Conservation (phyloP, 306 rosid species). For the Acacia acuminata region DNA sequence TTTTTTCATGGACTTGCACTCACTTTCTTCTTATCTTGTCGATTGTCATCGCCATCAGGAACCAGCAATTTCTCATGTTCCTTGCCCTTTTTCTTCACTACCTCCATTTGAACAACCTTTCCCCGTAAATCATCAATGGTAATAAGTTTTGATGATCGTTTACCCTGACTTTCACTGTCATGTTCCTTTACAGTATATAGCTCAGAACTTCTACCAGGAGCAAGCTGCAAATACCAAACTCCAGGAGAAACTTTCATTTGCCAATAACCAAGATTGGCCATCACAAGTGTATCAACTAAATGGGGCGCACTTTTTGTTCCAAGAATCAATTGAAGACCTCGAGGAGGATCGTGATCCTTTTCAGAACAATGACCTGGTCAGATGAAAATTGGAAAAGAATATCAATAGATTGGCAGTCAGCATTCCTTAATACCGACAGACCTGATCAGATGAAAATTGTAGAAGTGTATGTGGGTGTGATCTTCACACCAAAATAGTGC, state of each 20-base stretch:
- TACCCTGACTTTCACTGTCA: slow-evolving; percentile 55
- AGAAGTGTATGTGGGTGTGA: neutral
- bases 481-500: neutral
- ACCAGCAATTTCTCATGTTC: slow-evolving; percentile 83
- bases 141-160: slow-evolving; percentile 69
- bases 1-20: slow-evolving; percentile 34
- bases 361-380: slow-evolving; percentile 94
- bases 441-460: neutral
- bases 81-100: slow-evolving; percentile 84
- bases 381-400: slow-evolving; percentile 29
- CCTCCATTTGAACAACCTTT: slow-evolving; percentile 91
- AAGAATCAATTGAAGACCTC: slow-evolving; percentile 95
- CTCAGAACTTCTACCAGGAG: slow-evolving; percentile 97
- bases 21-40: slow-evolving; percentile 59
- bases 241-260: slow-evolving; percentile 99
- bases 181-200: slow-evolving; percentile 78
- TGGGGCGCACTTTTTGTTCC: slow-evolving; percentile 88
- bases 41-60: slow-evolving; percentile 52
- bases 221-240: slow-evolving; percentile 97
- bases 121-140: slow-evolving; percentile 89
- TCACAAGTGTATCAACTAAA: slow-evolving; percentile 94
- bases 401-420: neutral
- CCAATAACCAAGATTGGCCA: slow-evolving; percentile 99
- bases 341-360: slow-evolving; percentile 90
- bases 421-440: neutral